These are phyloP conservation scores for Neotropicomus parvogracilis DNA, from an alignment of 1,284 basidiomycete genomes.

Conservation along the genomic window DNA sequence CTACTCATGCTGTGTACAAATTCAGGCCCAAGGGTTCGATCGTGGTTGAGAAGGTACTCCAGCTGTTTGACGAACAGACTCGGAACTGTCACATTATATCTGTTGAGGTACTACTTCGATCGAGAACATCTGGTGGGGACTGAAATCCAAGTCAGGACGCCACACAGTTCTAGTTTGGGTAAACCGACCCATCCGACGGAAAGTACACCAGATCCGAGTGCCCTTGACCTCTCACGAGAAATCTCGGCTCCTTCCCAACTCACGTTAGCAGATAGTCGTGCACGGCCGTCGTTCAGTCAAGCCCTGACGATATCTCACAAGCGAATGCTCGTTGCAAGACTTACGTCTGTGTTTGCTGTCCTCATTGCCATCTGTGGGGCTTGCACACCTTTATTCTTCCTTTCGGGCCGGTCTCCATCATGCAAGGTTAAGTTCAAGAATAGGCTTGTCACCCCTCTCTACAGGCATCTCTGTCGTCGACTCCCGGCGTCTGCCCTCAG, in stretches of 20 bases:
- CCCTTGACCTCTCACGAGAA: slow-evolving; percentile 42
- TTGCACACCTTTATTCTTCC: slow-evolving; percentile 63
- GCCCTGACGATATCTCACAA: slow-evolving; percentile 73
- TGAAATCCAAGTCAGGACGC: slow-evolving; percentile 25
- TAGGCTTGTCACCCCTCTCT: slow-evolving; percentile 42
- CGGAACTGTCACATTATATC: slow-evolving; percentile 39
- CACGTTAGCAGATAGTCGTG: slow-evolving; percentile 47
- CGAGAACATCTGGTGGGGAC: slow-evolving; percentile 73
- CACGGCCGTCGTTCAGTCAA: slow-evolving; percentile 52
- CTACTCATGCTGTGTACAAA: slow-evolving; percentile 46
- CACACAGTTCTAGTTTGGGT: slow-evolving; percentile 1
- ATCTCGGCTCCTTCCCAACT: slow-evolving; percentile 30
- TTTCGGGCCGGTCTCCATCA: slow-evolving; percentile 47
- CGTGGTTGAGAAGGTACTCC: slow-evolving; percentile 54
- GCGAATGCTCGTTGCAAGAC: slow-evolving; percentile 57
- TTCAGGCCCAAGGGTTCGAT: slow-evolving; percentile 55
- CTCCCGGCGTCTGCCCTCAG: slow-evolving; percentile 75
- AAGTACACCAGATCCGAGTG: background rate
- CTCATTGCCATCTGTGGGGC: slow-evolving; percentile 61
- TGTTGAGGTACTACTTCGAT: slow-evolving; percentile 74
- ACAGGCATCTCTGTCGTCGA: slow-evolving; percentile 56
- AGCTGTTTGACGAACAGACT: slow-evolving; percentile 48
- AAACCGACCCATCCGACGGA: slow-evolving; percentile 18
- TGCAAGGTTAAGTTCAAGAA: slow-evolving; percentile 43
- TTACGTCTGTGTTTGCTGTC: slow-evolving; percentile 59